A percentile compares a stretch with the other conserved stretches of the same genome.
These are phyloP conservation scores for Candida oleophila DNA, from an alignment of 805 yeast genomes.

Conservation along the genomic window DNA sequence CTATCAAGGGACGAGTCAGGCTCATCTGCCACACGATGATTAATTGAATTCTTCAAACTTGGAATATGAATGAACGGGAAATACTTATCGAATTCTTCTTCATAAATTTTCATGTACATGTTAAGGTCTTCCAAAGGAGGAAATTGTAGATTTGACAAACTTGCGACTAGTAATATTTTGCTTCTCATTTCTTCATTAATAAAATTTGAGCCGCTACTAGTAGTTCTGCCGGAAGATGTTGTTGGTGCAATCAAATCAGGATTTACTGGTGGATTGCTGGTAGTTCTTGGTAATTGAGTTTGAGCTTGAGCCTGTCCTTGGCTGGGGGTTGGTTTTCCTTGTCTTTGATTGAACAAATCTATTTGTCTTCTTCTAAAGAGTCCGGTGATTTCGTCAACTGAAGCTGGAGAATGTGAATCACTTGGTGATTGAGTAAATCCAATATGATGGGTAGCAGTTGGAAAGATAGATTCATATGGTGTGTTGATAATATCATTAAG, in stretches of 20 bases:
- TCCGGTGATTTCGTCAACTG: constrained; percentile 51
- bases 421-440: constrained; percentile 49
- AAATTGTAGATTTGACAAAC: constrained; percentile 57
- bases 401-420: constrained; percentile 13
- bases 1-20: not conserved
- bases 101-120: constrained; percentile 71
- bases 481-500: constrained; percentile 66
- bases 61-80: constrained; percentile 84
- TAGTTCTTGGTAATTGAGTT: not conserved
- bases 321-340: constrained; percentile 1
- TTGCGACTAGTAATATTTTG: constrained; percentile 52
- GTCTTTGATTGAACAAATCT: constrained; percentile 49
- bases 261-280: not conserved
- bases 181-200: constrained; percentile 50
- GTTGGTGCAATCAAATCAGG: constrained; percentile 3
- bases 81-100: constrained; percentile 73
- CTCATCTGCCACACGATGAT: not conserved
- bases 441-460: constrained; percentile 50
- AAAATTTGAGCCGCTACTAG: constrained; percentile 11
- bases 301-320: not conserved
- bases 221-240: not conserved
- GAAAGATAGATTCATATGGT: constrained; percentile 61
- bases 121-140: constrained; percentile 78
- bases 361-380: constrained; percentile 65
- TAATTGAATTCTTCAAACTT: constrained; percentile 32